Evolutionary conservation across 805 yeast genomes (phyloP).

Genomic region (Candida xiaguanensis): DNA sequence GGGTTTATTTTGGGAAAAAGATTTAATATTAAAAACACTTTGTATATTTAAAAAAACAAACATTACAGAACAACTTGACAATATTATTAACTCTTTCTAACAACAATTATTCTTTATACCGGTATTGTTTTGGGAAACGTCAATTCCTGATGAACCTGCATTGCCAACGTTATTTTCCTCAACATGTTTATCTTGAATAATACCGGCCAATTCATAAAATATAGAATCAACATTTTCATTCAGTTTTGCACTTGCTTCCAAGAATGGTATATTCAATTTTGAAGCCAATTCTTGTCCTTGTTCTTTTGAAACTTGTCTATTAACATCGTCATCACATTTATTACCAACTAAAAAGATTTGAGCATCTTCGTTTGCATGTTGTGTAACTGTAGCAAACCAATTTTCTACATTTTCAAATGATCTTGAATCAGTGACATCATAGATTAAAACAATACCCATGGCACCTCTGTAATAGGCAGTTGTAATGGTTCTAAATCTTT

Average conservation of each 20-base stretch:
- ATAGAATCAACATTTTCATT: conserved; percentile 89
- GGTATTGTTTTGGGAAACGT: conserved; percentile 31
- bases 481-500: conserved; percentile 89
- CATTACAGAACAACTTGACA: background rate
- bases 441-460: conserved; percentile 79
- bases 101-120: conserved; percentile 37
- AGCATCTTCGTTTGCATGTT: conserved; percentile 95
- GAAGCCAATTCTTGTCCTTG: conserved; percentile 89
- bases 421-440: conserved; percentile 84
- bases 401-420: conserved; percentile 89
- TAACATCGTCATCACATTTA: conserved; percentile 86
- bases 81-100: conserved; percentile 12
- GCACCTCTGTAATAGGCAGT: conserved; percentile 92
- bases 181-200: conserved; percentile 76
- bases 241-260: conserved; percentile 95
- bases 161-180: conserved; percentile 32
- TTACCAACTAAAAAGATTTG: conserved; percentile 93
- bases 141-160: conserved; percentile 27
- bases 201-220: conserved; percentile 81
- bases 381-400: conserved; percentile 95
- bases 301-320: conserved; percentile 82
- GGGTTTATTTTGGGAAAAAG: conserved; percentile 76
- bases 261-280: conserved; percentile 82
- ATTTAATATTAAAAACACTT: conserved; percentile 22
- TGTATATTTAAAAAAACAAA: background rate